Evolutionary conservation across 768 basidiomycete genomes (phyloP).

Genomic region (Roridomyces roridus): DNA sequence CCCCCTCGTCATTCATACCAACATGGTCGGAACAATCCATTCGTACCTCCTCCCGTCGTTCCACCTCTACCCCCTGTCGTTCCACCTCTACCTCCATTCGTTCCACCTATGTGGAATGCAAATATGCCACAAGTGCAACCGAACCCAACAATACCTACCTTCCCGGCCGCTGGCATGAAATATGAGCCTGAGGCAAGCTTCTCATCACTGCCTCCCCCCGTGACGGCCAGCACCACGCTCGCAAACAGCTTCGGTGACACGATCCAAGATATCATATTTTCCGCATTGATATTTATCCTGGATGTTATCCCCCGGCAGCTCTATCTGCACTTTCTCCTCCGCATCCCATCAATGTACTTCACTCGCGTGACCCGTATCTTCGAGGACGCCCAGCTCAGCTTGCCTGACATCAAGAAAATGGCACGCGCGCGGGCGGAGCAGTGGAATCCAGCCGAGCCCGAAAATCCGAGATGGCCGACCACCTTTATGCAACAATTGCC

Average conservation of each 20-base stretch:
- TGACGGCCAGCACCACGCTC: not conserved
- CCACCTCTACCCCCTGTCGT: too few species aligned
- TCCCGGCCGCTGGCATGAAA: too few species aligned
- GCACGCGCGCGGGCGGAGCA: conserved; percentile 36
- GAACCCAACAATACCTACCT: too few species aligned
- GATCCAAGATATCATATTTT: not conserved
- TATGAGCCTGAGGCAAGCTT: too few species aligned
- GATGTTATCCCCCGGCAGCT: conserved; percentile 36
- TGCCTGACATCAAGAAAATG: conserved; percentile 59
- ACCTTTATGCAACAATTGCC: not conserved
- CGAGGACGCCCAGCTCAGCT: conserved; percentile 67
- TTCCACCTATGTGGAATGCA: too few species aligned
- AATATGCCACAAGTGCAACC: too few species aligned
- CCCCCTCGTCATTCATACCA: too few species aligned
- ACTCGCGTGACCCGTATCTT: conserved; percentile 72
- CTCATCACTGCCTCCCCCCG: conserved; percentile 7
- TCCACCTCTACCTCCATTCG: too few species aligned
- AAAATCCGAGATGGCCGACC: not conserved
- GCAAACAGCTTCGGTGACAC: not conserved
- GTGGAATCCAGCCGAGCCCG: conserved; percentile 4
- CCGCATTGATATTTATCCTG: conserved; percentile 24
- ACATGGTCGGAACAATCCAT: too few species aligned
- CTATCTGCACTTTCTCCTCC: conserved; percentile 52
- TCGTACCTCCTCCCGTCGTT: too few species aligned
- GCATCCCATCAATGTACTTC: conserved; percentile 72